phyloP scores from a whole-genome alignment of 1,284 basidiomycete species.

The Bjerkandera adusta region DNA sequence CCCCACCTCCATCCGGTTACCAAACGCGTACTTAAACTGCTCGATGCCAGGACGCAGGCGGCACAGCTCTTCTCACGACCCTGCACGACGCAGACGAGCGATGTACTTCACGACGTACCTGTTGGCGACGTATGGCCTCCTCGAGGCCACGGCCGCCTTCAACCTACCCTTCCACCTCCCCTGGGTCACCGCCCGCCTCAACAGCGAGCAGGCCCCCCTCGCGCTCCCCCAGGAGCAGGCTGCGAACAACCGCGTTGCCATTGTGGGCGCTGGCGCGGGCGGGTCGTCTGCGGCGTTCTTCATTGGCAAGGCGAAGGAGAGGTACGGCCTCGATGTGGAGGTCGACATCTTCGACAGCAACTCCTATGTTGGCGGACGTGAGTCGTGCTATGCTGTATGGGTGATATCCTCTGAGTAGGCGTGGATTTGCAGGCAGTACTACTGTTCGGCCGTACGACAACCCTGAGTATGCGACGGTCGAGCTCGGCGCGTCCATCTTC shows the following conservation, averaged over 20 bases:
- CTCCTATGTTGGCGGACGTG: constrained; percentile 80
- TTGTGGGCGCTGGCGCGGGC: constrained; percentile 87
- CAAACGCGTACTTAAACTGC: no score
- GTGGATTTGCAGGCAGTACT: constrained; percentile 57
- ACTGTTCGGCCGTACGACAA: constrained; percentile 79
- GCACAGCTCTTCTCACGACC: no score
- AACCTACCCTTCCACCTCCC: constrained; percentile 13
- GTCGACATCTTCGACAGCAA: constrained; percentile 83
- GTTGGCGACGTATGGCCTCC: constrained; percentile 8
- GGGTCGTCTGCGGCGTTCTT: constrained; percentile 88
- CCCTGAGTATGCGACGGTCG: constrained; percentile 58
- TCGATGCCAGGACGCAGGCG: no score
- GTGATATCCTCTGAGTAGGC: neutral
- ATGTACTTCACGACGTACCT: constrained; percentile 9
- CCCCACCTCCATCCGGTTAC: no score
- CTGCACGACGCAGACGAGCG: no score
- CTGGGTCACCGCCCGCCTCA: constrained; percentile 8
- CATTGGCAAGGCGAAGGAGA: constrained; percentile 72
- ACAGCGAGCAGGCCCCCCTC: constrained; percentile 10
- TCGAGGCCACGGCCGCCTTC: constrained; percentile 6
- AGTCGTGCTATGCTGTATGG: constrained; percentile 32
- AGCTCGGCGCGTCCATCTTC: constrained; percentile 89
- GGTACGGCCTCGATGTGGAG: constrained; percentile 64
- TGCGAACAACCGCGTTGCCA: constrained; percentile 50
- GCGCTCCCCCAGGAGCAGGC: constrained; percentile 14